These are phyloP conservation scores for Colletotrichum sp. DNA, from an alignment of 2,329 filamentous ascomycete species.

Conservation along the genomic window DNA sequence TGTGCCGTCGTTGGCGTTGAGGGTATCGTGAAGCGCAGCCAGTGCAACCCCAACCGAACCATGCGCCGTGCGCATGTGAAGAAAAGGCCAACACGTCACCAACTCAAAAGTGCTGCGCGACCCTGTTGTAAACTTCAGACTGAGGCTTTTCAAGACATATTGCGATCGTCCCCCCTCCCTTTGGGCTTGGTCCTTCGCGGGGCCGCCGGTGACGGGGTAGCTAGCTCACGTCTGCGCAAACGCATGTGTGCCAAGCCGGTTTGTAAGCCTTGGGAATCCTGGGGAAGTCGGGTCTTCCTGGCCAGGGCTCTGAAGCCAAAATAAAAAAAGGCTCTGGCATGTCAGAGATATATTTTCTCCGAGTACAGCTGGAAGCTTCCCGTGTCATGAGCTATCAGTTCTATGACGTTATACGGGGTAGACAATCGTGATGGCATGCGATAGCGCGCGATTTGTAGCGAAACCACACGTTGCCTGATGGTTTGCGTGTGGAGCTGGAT, in stretches of 20 bases:
- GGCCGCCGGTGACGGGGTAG: not conserved
- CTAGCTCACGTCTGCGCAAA: not conserved
- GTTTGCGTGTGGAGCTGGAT: not conserved
- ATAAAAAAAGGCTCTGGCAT: not conserved
- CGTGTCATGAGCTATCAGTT: not conserved
- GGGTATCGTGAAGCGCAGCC: not conserved
- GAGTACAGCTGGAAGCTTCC: not conserved
- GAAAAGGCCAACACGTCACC: constrained; percentile 2
- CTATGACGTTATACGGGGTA: constrained; percentile 5
- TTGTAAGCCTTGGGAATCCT: not conserved
- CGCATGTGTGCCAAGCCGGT: not conserved
- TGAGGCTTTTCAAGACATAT: not conserved
- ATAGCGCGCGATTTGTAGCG: not conserved
- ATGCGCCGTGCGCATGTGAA: constrained; percentile 16
- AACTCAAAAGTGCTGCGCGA: constrained; percentile 6
- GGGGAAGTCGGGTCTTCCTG: not conserved
- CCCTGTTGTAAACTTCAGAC: not conserved
- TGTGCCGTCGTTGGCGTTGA: not conserved
- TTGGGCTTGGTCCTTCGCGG: not conserved
- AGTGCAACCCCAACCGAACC: not conserved
- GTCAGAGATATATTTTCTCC: constrained; percentile 13
- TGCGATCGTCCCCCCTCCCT: constrained; percentile 3
- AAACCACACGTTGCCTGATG: not conserved
- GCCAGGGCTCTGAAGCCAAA: not conserved
- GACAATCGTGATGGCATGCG: not conserved